A percentile compares a stretch with the other conserved stretches of the same genome.
phyloP scores from a whole-genome alignment of 192 early-diverging fungal species.

The Linderina pennispora region DNA sequence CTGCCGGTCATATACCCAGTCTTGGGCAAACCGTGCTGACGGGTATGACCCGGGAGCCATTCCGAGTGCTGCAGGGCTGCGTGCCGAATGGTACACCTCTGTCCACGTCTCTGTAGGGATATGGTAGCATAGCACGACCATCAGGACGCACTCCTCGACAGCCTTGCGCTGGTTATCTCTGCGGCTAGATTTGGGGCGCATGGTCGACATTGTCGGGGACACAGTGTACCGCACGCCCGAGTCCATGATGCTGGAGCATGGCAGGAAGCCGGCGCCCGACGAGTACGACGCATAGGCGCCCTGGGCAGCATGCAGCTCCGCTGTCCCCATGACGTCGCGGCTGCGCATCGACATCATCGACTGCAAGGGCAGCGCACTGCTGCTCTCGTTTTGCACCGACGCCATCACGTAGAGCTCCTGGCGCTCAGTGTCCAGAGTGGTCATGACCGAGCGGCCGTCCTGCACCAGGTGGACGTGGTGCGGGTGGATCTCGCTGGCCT shows the following conservation, averaged over 20 bases:
- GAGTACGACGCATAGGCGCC: slow-evolving; percentile 11
- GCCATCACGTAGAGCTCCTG: slow-evolving; percentile 83
- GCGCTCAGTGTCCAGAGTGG: slow-evolving; percentile 69
- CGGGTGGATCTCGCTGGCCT: slow-evolving; percentile 13
- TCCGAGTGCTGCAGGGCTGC: slow-evolving; percentile 26
- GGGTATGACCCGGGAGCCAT: slow-evolving; percentile 50
- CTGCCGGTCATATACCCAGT: slow-evolving; percentile 77
- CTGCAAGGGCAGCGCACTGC: slow-evolving; percentile 9
- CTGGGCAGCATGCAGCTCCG: slow-evolving; percentile 1
- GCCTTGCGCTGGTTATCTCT: neutral
- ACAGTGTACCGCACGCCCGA: slow-evolving; percentile 13
- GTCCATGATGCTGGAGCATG: slow-evolving; percentile 28
- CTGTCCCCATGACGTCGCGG: slow-evolving; percentile 9
- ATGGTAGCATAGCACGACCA: slow-evolving; percentile 43
- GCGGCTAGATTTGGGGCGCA: neutral
- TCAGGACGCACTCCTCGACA: slow-evolving; percentile 21
- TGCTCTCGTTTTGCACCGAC: slow-evolving; percentile 27
- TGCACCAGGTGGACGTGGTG: slow-evolving; percentile 34
- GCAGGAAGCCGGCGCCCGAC: slow-evolving; percentile 18
- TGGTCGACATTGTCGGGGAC: neutral
- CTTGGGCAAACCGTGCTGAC: slow-evolving; percentile 85
- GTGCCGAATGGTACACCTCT: slow-evolving; percentile 32
- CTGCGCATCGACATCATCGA: slow-evolving; percentile 13
- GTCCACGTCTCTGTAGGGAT: slow-evolving; percentile 50
- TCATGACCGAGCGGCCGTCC: slow-evolving; percentile 48